Percentiles rank a stretch among this genome's conserved stretches.
Conservation (phyloP, 2,329 filamentous ascomycete species). For the Thermothelomyces thermophilus region DNA sequence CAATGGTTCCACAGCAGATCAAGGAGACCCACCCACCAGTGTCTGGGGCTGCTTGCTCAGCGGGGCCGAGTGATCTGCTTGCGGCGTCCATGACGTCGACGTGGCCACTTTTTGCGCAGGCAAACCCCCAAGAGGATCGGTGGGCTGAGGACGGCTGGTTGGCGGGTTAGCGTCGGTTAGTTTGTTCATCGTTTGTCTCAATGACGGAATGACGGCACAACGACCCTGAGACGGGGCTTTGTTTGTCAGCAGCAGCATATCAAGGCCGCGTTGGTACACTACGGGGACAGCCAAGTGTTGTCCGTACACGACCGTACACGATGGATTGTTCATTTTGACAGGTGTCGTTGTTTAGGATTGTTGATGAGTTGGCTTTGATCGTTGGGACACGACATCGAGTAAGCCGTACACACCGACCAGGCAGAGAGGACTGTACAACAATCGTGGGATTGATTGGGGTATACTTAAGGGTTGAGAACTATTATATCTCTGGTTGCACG, state of each 20-base stretch:
- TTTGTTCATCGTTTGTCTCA: neutral
- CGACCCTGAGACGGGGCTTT: neutral
- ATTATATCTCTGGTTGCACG: neutral
- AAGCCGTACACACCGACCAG: too few relatives aligned
- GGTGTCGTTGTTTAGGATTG: neutral
- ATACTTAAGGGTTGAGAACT: too few relatives aligned
- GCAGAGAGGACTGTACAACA: too few relatives aligned
- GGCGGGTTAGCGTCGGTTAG: neutral
- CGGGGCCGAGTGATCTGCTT: neutral
- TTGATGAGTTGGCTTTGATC: conserved; percentile 8
- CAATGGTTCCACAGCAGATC: too few relatives aligned
- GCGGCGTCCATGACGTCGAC: conserved; percentile 4
- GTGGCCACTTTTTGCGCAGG: neutral
- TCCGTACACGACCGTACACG: conserved; percentile 1
- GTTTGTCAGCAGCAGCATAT: conserved; percentile 4
- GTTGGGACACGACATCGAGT: neutral
- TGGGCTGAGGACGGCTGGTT: neutral
- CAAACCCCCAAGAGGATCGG: neutral
- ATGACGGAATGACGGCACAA: neutral
- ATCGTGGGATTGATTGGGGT: too few relatives aligned
- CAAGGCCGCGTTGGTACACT: conserved; percentile 4
- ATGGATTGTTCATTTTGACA: conserved; percentile 7
- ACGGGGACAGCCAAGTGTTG: neutral
- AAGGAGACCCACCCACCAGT: neutral
- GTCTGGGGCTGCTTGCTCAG: neutral